Base-by-base conservation (phyloP, 768 basidiomycete genomes). In the Lactarius hatsudake region DNA sequence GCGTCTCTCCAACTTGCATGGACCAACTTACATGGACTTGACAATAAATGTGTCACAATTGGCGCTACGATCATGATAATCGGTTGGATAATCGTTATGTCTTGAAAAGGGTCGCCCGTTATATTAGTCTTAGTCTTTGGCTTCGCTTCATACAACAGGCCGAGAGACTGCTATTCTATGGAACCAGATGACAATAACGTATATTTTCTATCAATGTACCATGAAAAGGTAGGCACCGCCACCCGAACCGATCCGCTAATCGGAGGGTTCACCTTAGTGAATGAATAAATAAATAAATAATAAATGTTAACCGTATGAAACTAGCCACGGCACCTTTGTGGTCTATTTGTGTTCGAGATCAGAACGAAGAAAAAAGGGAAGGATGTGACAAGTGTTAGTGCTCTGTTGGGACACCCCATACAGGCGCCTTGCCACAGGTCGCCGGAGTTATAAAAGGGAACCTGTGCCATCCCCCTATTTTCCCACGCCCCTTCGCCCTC, bases 401-500 rank as follows among this genome's bases (percentile, higher is more conserved):
- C 38, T 62, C n/a, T n/a, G n/a, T 30, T 30, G 48, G 57, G 45
- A 59, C 45, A 45, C 12, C 63, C 56, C 65, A 60, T 26, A 30
- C 53, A 59, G 45, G 67, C 63, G 67, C 28, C 48, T 40, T 53
- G 62, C 61, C 59, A 65, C 70, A 69, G 64, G 68, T 71, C 61
- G 68, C 36, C 40, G 60, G 57, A 65, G 64, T 61, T 71, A 71
- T 71, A 71, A 71, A 71, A 71, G 68, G 63, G 68, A 63, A 61
- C 64, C 59, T 51, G 68, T 55, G 64, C 62, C 61, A 57, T 59
- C 64, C 48, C 55, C 61, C 66, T 68, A 68, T 60, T 65, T 74
- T 74, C 74, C 69, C 74, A 74, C 74, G 73, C 73, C 68, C 67
- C 68, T 61, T 69, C 72, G 64, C 71, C 72, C 70, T 69, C 61